phyloP scores from a whole-genome alignment of 257 asterid species.

The Voacanga thouarsii region DNA sequence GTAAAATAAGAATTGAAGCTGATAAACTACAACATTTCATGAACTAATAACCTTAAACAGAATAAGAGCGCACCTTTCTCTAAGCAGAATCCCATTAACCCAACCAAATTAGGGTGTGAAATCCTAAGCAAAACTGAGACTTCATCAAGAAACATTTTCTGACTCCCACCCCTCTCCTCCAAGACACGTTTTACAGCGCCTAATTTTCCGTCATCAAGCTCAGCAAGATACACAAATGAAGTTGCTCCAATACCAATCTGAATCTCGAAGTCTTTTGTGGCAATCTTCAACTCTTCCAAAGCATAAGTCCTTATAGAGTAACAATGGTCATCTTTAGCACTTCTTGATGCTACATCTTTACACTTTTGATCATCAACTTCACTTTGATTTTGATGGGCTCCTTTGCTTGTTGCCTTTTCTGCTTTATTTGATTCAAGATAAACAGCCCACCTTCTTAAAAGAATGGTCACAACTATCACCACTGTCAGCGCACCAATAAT shows the following conservation, averaged over 20 bases:
- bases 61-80: conserved; percentile 50
- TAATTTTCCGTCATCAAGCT: conserved; percentile 53
- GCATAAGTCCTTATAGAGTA: conserved; percentile 56
- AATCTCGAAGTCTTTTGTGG: conserved; percentile 56
- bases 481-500: conserved; percentile 47
- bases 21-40: no score
- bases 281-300: conserved; percentile 54
- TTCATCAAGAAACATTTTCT: conserved; percentile 75
- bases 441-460: conserved; percentile 41
- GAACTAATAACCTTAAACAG: neutral
- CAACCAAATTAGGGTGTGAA: conserved; percentile 72
- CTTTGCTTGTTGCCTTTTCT: conserved; percentile 10
- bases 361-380: conserved; percentile 20
- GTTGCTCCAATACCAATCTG: conserved; percentile 71
- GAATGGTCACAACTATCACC: conserved; percentile 41
- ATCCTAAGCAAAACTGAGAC: conserved; percentile 81
- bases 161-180: conserved; percentile 75
- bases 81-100: conserved; percentile 71
- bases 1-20: neutral
- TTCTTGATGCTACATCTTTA: conserved; percentile 9
- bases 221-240: conserved; percentile 69
- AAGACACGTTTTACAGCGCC: conserved; percentile 74
- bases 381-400: conserved; percentile 12
- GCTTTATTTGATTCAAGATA: conserved; percentile 22
- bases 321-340: conserved; percentile 1